Evolutionary conservation across 1,139 yeast species (phyloP).

Genomic region (Pichia sp.): DNA sequence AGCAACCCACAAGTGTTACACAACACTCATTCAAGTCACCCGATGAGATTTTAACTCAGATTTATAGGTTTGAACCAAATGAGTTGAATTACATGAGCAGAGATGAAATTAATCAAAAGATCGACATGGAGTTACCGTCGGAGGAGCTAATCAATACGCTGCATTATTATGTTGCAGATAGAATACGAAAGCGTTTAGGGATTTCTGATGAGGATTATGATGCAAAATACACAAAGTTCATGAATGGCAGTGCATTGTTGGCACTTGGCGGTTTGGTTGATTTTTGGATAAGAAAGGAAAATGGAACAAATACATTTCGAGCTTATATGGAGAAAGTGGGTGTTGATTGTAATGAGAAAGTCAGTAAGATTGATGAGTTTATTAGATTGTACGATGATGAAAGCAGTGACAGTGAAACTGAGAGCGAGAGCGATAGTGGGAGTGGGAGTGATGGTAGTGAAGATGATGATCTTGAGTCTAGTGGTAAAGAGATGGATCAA

Average conservation of each 20-base stretch:
- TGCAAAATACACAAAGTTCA: constrained; percentile 15
- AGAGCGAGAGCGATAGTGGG: background rate
- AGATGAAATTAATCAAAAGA: constrained; percentile 15
- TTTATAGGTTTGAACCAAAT: constrained; percentile 15
- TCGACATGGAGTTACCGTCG: constrained; percentile 35
- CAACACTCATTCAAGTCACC: constrained; percentile 15
- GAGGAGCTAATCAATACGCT: constrained; percentile 43
- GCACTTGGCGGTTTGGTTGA: constrained; percentile 47
- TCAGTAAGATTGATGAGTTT: constrained; percentile 7
- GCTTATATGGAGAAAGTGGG: constrained; percentile 7
- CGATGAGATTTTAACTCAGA: constrained; percentile 20
- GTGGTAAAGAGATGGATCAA: background rate
- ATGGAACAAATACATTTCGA: constrained; percentile 24
- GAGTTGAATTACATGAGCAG: constrained; percentile 18
- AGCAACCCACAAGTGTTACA: constrained; percentile 14
- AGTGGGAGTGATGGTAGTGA: background rate
- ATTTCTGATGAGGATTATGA: constrained; percentile 18
- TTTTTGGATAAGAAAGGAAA: constrained; percentile 40
- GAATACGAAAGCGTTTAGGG: constrained; percentile 10
- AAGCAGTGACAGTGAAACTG: constrained; percentile 2
- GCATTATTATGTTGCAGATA: constrained; percentile 38
- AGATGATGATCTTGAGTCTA: background rate
- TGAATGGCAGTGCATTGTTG: constrained; percentile 49
- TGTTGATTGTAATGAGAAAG: background rate
- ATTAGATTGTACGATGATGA: constrained; percentile 9